Evolutionary conservation across 495 filamentous ascomycete genomes (phyloP).

Genomic region (Penicillium waksmanii): DNA sequence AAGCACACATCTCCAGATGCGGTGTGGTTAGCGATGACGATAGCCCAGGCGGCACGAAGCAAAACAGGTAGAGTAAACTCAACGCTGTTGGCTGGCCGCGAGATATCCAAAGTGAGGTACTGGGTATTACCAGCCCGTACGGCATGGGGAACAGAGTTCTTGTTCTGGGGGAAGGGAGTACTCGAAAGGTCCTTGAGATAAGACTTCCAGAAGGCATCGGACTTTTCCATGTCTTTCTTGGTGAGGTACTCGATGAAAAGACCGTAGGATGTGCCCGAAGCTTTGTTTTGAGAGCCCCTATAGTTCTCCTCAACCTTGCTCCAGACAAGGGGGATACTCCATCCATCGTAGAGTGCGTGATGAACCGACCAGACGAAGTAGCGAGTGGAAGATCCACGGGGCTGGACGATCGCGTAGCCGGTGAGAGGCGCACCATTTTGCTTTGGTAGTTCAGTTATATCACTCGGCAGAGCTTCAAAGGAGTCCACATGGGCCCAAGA

Average conservation of each 20-base stretch:
- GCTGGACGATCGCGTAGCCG: constrained; percentile 55
- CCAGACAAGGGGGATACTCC: constrained; percentile 63
- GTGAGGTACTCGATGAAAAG: constrained; percentile 49
- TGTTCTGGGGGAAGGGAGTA: constrained; percentile 35
- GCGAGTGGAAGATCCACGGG: constrained; percentile 23
- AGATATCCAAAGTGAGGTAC: constrained; percentile 28
- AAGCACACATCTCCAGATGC: constrained; percentile 55
- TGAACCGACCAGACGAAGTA: constrained; percentile 68
- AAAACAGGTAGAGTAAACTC: constrained; percentile 52
- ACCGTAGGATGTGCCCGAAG: constrained; percentile 34
- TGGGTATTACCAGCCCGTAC: constrained; percentile 39
- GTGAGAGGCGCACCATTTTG: constrained; percentile 59
- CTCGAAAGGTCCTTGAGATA: constrained; percentile 36
- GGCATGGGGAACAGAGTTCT: constrained; percentile 29
- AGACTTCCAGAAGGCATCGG: constrained; percentile 50
- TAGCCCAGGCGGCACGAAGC: constrained; percentile 58
- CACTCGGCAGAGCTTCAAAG: constrained; percentile 48
- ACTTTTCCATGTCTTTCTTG: constrained; percentile 36
- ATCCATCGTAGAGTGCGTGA: constrained; percentile 74
- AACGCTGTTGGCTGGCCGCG: constrained; percentile 20
- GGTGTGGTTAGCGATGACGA: constrained; percentile 50
- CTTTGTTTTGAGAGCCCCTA: constrained; percentile 13
- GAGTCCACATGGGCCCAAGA: constrained; percentile 48
- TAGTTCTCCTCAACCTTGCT: constrained; percentile 58
- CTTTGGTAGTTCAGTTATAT: constrained; percentile 48